Evolutionary conservation across 2,329 filamentous ascomycete species (phyloP).

Genomic region (Emmonsiellopsis sp.): DNA sequence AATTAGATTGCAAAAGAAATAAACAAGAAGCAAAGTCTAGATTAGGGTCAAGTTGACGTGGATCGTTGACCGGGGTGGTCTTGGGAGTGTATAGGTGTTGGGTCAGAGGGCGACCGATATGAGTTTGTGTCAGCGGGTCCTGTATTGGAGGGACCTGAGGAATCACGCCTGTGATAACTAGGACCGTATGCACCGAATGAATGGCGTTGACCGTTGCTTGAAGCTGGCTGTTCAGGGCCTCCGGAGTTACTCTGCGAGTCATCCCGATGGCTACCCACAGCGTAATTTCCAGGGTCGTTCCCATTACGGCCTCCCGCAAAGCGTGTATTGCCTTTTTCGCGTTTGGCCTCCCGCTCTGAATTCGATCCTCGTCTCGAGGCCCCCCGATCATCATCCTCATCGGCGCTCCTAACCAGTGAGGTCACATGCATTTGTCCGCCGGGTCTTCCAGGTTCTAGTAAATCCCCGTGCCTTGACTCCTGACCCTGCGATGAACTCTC

Average conservation of each 20-base stretch:
- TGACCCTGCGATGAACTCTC: constrained; percentile 45
- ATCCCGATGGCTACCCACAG: background rate
- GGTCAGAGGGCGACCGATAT: background rate
- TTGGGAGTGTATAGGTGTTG: background rate
- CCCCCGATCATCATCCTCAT: background rate
- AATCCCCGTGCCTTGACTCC: constrained; percentile 6
- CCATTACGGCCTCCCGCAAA: background rate
- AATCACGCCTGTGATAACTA: background rate
- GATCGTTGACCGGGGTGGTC: background rate
- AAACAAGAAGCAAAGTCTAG: background rate
- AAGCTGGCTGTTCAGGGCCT: background rate
- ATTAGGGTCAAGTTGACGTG: background rate
- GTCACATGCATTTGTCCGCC: constrained; percentile 4
- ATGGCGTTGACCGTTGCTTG: background rate
- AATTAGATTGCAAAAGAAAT: background rate
- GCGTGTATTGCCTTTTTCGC: background rate
- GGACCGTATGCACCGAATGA: background rate
- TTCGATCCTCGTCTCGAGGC: background rate
- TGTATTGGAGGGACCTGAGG: background rate
- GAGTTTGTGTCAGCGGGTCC: background rate
- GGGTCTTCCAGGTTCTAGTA: background rate
- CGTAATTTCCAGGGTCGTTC: background rate
- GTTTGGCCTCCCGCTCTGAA: background rate
- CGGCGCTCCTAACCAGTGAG: background rate
- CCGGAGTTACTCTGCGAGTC: background rate